Percentiles rank a stretch among this genome's conserved stretches.
Evolutionary conservation across 1,284 basidiomycete genomes (phyloP).

Genomic region (Exobasidium rhododendri): DNA sequence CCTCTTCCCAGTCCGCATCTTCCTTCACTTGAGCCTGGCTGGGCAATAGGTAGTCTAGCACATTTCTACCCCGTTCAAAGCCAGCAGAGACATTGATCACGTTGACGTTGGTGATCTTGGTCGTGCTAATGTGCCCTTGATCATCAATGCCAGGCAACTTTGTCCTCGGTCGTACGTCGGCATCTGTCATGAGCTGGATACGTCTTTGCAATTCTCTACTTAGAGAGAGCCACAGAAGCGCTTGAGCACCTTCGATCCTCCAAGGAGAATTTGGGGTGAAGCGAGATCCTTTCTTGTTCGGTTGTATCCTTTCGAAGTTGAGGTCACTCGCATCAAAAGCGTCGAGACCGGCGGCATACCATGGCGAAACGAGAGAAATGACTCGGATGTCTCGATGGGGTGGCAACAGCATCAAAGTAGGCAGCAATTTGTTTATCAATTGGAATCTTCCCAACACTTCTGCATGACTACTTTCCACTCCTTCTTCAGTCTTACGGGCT

Average conservation of each 20-base stretch:
- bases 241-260: slow-evolving; percentile 24
- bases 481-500: neutral
- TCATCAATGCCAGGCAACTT: slow-evolving; percentile 37
- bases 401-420: slow-evolving; percentile 37
- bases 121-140: neutral
- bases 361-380: slow-evolving; percentile 38
- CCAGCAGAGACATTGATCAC: slow-evolving; percentile 46
- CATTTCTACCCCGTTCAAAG: slow-evolving; percentile 37
- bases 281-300: neutral
- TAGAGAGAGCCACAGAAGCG: slow-evolving; percentile 35
- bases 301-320: neutral
- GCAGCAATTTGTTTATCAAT: slow-evolving; percentile 40
- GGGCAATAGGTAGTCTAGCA: slow-evolving; percentile 15
- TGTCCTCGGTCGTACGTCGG: slow-evolving; percentile 35
- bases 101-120: slow-evolving; percentile 26
- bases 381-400: slow-evolving; percentile 42
- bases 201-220: slow-evolving; percentile 39
- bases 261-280: slow-evolving; percentile 14
- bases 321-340: neutral
- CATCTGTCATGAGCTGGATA: slow-evolving; percentile 37
- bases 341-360: slow-evolving; percentile 38
- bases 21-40: neutral
- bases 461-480: slow-evolving; percentile 8
- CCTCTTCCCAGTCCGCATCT: neutral
- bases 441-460: slow-evolving; percentile 41